A percentile compares a stretch with the other conserved stretches of the same genome.
Conservation (phyloP, 306 rosid genomes). For the Glycine latifolia region DNA sequence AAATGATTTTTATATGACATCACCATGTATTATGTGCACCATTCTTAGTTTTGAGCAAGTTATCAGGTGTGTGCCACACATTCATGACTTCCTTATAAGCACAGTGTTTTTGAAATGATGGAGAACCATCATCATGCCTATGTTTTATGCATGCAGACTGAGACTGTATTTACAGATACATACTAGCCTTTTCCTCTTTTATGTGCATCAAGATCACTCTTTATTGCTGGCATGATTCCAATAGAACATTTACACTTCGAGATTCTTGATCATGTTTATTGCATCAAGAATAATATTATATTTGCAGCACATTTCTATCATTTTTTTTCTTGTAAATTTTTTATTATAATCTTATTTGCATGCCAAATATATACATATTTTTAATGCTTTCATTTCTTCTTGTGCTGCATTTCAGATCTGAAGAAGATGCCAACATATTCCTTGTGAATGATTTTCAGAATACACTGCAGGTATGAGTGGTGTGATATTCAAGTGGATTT, state of each 20-base stretch:
- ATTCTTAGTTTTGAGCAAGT: constrained; percentile 22
- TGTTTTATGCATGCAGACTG: constrained; percentile 14
- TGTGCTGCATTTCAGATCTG: constrained; percentile 68
- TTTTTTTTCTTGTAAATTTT: neutral
- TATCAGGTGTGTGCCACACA: constrained; percentile 1
- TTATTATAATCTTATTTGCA: constrained; percentile 5
- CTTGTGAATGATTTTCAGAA: constrained; percentile 89
- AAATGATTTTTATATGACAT: constrained; percentile 7
- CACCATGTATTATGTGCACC: neutral
- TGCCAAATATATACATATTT: constrained; percentile 27
- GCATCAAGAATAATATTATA: neutral
- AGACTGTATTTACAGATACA: constrained; percentile 2
- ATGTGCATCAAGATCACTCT: neutral
- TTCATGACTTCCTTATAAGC: constrained; percentile 22
- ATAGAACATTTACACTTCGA: neutral
- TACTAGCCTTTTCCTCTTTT: constrained; percentile 11
- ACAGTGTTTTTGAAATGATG: neutral
- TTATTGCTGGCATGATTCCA: constrained; percentile 7
- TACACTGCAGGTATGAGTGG: constrained; percentile 91
- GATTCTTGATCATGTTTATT: constrained; percentile 16
- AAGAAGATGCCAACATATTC: constrained; percentile 88
- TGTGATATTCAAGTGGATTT: constrained; percentile 34
- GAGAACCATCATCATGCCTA: constrained; percentile 24
- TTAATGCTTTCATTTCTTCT: constrained; percentile 36
- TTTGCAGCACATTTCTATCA: neutral